Evolutionary conservation across 805 yeast species (phyloP).

Genomic region (Starmerella asiatica): DNA sequence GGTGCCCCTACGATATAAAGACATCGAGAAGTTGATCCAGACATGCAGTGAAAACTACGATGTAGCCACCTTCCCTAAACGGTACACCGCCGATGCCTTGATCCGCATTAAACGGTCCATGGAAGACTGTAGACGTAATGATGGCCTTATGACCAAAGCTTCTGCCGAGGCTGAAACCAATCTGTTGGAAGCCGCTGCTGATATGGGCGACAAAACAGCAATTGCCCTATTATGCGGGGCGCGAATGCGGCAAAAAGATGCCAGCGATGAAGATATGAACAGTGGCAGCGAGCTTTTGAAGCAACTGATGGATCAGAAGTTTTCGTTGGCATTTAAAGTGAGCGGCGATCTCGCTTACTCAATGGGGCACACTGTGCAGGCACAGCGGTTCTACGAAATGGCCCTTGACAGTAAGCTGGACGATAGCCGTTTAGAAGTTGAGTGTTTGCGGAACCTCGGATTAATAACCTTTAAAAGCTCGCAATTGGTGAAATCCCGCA

Average conservation of each 20-base stretch:
- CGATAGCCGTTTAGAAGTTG: conserved; percentile 49
- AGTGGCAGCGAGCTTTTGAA: conserved; percentile 52
- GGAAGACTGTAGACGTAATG: conserved; percentile 44
- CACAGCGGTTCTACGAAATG: conserved; percentile 45
- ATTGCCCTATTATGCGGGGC: conserved; percentile 59
- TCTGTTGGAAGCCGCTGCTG: conserved; percentile 72
- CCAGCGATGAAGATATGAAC: conserved; percentile 39
- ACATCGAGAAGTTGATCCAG: conserved; percentile 7
- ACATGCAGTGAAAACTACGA: conserved; percentile 9
- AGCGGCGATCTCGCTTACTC: conserved; percentile 63
- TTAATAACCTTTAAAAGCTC: conserved; percentile 44
- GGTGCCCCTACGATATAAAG: conserved; percentile 15
- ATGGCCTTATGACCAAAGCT: conserved; percentile 45
- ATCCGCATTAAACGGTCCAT: conserved; percentile 56
- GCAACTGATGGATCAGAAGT: conserved; percentile 43
- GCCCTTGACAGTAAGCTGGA: conserved; percentile 35
- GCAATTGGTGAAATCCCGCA: conserved; percentile 39
- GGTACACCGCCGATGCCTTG: conserved; percentile 43
- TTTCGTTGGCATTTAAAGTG: conserved; percentile 63
- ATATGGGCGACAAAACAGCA: conserved; percentile 69
- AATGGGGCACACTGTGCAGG: conserved; percentile 34
- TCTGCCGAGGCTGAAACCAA: conserved; percentile 53
- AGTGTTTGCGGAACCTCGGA: conserved; percentile 53
- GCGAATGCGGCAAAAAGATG: conserved; percentile 34
- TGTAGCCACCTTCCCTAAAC: conserved; percentile 30